phyloP scores from a whole-genome alignment of 23 red algal genomes.

The Gracilaria domingensis region DNA sequence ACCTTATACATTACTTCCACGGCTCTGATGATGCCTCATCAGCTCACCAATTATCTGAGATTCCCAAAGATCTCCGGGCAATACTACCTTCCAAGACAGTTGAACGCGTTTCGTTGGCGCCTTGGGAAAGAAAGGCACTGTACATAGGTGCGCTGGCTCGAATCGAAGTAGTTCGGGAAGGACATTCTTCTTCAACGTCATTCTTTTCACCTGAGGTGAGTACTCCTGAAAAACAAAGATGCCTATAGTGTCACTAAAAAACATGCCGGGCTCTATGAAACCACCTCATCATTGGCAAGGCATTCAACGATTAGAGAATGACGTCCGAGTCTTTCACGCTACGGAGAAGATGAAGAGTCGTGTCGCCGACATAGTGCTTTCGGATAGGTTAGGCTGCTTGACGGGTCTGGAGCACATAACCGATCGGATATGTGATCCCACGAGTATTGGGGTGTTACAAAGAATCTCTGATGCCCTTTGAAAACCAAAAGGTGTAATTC shows the following conservation, averaged over 20 bases:
- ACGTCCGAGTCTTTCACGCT: conserved; percentile 67
- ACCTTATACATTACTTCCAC: conserved; percentile 91
- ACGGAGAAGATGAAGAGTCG: conserved; percentile 66
- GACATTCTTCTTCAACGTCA: conserved; percentile 89
- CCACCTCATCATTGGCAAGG: conserved; percentile 68
- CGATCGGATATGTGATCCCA: conserved; percentile 71
- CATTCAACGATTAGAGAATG: conserved; percentile 62
- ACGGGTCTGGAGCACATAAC: conserved; percentile 68
- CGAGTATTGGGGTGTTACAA: conserved; percentile 83
- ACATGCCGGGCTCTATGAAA: conserved; percentile 65
- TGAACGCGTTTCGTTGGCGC: conserved; percentile 69
- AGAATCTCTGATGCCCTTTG: conserved; percentile 91
- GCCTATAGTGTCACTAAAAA: conserved; percentile 65
- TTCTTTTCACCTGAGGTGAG: conserved; percentile 85
- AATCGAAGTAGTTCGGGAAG: conserved; percentile 83
- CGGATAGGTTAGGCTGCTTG: conserved; percentile 88
- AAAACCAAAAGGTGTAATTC: conserved; percentile 70
- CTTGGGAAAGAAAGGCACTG: conserved; percentile 83
- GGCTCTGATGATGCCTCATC: conserved; percentile 86
- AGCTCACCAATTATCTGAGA: conserved; percentile 86
- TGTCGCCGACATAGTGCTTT: conserved; percentile 82
- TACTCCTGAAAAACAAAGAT: conserved; percentile 72
- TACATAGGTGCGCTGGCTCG: conserved; percentile 89
- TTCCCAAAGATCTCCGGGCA: conserved; percentile 74
- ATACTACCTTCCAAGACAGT: conserved; percentile 85